Evolutionary conservation across 2,329 filamentous ascomycete genomes (phyloP).

Genomic region (Raffaelea deltoideospora): DNA sequence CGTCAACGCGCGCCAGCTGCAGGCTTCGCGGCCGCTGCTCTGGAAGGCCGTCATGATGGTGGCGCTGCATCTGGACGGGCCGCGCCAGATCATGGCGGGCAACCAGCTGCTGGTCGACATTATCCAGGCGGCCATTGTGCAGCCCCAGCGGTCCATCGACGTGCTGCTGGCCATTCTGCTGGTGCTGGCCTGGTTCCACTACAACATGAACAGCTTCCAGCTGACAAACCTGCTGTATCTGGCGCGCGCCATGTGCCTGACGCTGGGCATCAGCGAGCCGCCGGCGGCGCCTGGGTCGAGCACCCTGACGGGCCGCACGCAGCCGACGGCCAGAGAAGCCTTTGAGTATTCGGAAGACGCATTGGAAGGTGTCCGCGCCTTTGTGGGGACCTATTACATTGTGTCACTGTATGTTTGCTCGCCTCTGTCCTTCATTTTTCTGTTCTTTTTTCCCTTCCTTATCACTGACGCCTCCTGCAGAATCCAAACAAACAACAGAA

Average conservation of each 20-base stretch:
- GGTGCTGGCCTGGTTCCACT: constrained; percentile 28
- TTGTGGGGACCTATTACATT: constrained; percentile 33
- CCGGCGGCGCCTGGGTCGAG: constrained; percentile 2
- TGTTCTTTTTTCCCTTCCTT: neutral
- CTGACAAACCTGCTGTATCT: constrained; percentile 33
- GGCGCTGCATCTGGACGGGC: constrained; percentile 24
- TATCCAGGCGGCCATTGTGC: constrained; percentile 21
- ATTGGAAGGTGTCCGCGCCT: constrained; percentile 28
- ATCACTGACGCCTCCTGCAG: constrained; percentile 9
- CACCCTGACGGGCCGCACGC: too few species aligned
- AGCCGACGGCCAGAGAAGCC: too few species aligned
- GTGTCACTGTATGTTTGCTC: constrained; percentile 29
- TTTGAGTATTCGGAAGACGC: constrained; percentile 1
- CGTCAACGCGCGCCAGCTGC: constrained; percentile 21
- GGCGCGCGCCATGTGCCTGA: constrained; percentile 28
- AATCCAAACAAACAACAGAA: constrained; percentile 22
- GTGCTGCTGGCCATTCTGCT: constrained; percentile 31
- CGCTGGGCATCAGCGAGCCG: constrained; percentile 21
- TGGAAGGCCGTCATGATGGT: constrained; percentile 36
- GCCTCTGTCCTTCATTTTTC: neutral
- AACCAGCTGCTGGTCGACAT: constrained; percentile 28
- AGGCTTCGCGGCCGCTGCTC: constrained; percentile 24
- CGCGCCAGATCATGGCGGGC: constrained; percentile 27
- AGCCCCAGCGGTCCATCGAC: constrained; percentile 28
- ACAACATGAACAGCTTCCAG: constrained; percentile 32